These are phyloP conservation scores for Psilocybe cyanescens DNA, from an alignment of 768 basidiomycete species.

Conservation along the genomic window DNA sequence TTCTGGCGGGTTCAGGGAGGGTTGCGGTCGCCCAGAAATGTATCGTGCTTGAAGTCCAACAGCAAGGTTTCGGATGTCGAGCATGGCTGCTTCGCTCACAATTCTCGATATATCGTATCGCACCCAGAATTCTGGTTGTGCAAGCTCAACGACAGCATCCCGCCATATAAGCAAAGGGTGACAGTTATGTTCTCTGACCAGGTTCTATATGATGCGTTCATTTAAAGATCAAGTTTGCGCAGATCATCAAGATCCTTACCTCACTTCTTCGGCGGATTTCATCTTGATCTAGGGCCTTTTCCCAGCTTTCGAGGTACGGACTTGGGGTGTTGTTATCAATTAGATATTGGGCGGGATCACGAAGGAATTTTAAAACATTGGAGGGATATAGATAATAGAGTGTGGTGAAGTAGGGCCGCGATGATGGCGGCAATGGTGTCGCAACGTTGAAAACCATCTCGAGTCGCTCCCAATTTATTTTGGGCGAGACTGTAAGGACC, in stretches of 20 bases:
- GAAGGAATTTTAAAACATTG: slow-evolving; percentile 82
- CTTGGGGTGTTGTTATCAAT: slow-evolving; percentile 49
- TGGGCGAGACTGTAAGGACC: slow-evolving; percentile 48
- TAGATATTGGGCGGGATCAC: slow-evolving; percentile 69
- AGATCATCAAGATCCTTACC: slow-evolving; percentile 43
- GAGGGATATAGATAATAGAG: slow-evolving; percentile 93
- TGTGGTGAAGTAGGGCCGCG: slow-evolving; percentile 71
- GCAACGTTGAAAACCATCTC: slow-evolving; percentile 61
- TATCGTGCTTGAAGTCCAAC: slow-evolving; percentile 48
- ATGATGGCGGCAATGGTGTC: slow-evolving; percentile 58
- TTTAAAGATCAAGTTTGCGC: neutral
- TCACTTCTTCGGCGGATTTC: slow-evolving; percentile 75
- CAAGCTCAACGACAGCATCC: slow-evolving; percentile 66
- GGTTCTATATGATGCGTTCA: slow-evolving; percentile 41
- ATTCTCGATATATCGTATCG: slow-evolving; percentile 65
- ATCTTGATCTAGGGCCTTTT: slow-evolving; percentile 65
- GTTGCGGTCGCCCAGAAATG: slow-evolving; percentile 13
- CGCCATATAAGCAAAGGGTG: slow-evolving; percentile 75
- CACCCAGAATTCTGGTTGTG: slow-evolving; percentile 68
- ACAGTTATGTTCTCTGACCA: slow-evolving; percentile 73
- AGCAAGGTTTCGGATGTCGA: slow-evolving; percentile 61
- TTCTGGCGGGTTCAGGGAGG: neutral
- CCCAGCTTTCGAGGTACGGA: slow-evolving; percentile 76
- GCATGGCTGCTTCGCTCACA: slow-evolving; percentile 68
- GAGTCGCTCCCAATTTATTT: slow-evolving; percentile 71